phyloP scores from a whole-genome alignment of 2,329 filamentous ascomycete species.

The Pseudogymnoascus verrucosus region DNA sequence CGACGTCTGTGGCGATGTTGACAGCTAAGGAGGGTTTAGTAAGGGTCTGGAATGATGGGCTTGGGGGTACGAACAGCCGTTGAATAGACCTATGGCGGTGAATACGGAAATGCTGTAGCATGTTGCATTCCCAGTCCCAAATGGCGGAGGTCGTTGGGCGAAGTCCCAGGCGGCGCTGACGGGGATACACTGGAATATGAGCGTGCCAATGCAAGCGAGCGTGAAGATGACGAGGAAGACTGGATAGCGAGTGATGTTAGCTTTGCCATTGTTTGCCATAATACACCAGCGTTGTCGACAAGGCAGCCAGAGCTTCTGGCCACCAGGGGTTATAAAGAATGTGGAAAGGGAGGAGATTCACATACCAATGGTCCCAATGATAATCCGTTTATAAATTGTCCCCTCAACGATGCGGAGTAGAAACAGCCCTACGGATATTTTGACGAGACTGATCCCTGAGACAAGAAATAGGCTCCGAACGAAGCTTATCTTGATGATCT shows the following conservation, averaged over 20 bases:
- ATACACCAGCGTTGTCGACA: not conserved
- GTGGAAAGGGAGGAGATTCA: not conserved
- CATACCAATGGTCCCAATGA: conserved; percentile 37
- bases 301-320: not conserved
- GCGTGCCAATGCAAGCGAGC: conserved; percentile 35
- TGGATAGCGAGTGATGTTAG: conserved; percentile 15
- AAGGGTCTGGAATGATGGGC: not conserved
- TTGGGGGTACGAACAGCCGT: conserved; percentile 30
- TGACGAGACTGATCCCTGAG: conserved; percentile 36
- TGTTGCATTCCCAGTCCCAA: conserved; percentile 23
- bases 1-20: conserved; percentile 22
- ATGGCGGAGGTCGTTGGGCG: conserved; percentile 21
- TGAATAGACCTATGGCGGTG: conserved; percentile 38
- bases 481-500: not conserved
- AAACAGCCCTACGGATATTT: conserved; percentile 40
- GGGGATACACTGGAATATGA: conserved; percentile 41
- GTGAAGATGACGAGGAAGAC: conserved; percentile 36
- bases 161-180: conserved; percentile 38
- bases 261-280: conserved; percentile 14
- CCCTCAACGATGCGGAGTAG: conserved; percentile 36
- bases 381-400: conserved; percentile 32
- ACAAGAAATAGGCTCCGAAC: conserved; percentile 25
- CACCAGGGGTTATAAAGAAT: not conserved
- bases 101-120: conserved; percentile 36
- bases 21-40: conserved; percentile 14